Conservation (phyloP, 768 basidiomycete genomes). For the Hericium erinaceus region DNA sequence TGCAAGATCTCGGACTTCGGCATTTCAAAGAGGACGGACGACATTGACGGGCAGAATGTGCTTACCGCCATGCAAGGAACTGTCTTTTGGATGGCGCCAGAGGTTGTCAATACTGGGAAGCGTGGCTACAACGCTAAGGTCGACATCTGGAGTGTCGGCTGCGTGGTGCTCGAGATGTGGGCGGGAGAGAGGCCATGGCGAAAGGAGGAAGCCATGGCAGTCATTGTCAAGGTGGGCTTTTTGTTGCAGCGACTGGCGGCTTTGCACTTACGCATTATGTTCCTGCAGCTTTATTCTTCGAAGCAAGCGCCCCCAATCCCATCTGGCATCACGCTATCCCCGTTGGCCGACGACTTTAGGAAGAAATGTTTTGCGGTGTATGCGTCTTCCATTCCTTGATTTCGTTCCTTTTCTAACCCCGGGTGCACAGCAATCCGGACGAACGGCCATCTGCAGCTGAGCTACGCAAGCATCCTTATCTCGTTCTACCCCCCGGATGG, state of each 20-base stretch:
- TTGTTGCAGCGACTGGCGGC: neutral
- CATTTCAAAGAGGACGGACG: constrained; percentile 92
- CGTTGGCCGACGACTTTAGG: constrained; percentile 79
- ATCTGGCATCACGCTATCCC: constrained; percentile 64
- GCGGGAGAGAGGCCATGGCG: constrained; percentile 93
- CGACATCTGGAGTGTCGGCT: constrained; percentile 98
- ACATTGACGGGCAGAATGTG: constrained; percentile 72
- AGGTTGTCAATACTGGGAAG: constrained; percentile 80
- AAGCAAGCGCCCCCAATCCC: constrained; percentile 87
- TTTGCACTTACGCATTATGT: too few species aligned
- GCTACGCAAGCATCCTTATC: constrained; percentile 72
- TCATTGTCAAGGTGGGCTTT: constrained; percentile 81
- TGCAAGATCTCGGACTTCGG: constrained; percentile 99
- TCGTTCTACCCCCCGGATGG: constrained; percentile 66
- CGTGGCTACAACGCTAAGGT: constrained; percentile 95
- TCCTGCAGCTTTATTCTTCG: constrained; percentile 66
- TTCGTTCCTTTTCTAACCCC: neutral
- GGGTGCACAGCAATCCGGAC: constrained; percentile 56
- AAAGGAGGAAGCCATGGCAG: constrained; percentile 80
- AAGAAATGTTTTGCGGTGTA: constrained; percentile 84
- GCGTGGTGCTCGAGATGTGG: constrained; percentile 99
- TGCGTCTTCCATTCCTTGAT: constrained; percentile 19
- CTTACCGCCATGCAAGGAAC: constrained; percentile 95
- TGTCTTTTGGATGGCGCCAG: constrained; percentile 99
- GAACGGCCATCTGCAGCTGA: constrained; percentile 75